Conservation (phyloP, 2,329 filamentous ascomycete genomes). For the Aspergillus glaucus region DNA sequence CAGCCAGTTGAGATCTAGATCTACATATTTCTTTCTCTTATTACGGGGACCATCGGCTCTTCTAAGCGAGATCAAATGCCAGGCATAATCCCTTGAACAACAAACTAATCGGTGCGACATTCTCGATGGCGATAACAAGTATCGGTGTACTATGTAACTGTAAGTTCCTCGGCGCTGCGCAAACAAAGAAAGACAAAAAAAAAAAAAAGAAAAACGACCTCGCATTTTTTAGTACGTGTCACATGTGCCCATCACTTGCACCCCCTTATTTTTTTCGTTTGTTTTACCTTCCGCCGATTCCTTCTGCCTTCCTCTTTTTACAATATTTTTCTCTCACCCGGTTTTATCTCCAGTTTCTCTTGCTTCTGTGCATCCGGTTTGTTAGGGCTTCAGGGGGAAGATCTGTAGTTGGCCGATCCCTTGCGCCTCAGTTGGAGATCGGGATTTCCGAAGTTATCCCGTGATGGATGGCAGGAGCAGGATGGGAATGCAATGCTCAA, state of each 20-base stretch:
- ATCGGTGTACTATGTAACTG: too few species aligned
- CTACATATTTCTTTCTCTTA: too few species aligned
- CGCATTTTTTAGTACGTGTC: background rate
- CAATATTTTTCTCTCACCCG: background rate
- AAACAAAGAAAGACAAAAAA: background rate
- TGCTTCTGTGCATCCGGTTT: background rate
- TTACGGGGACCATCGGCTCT: too few species aligned
- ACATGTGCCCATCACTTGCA: background rate
- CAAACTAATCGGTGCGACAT: too few species aligned
- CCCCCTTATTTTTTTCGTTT: background rate
- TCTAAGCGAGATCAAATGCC: too few species aligned
- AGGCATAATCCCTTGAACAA: too few species aligned
- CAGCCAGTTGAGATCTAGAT: too few species aligned
- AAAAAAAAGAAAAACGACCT: background rate
- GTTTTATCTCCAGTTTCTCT: background rate
- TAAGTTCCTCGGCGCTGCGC: too few species aligned
- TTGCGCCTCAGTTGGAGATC: background rate
- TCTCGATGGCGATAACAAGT: too few species aligned
- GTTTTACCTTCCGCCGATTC: background rate
- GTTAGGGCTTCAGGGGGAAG: background rate
- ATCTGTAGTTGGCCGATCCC: conserved; percentile 2
- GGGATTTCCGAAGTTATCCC: background rate
- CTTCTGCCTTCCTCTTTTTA: background rate
- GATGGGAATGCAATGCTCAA: too few species aligned
- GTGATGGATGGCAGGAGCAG: background rate